A percentile compares a stretch with the other conserved stretches of the same genome.
phyloP scores from a whole-genome alignment of 805 yeast species.

The Yamadazyma ubonensis region DNA sequence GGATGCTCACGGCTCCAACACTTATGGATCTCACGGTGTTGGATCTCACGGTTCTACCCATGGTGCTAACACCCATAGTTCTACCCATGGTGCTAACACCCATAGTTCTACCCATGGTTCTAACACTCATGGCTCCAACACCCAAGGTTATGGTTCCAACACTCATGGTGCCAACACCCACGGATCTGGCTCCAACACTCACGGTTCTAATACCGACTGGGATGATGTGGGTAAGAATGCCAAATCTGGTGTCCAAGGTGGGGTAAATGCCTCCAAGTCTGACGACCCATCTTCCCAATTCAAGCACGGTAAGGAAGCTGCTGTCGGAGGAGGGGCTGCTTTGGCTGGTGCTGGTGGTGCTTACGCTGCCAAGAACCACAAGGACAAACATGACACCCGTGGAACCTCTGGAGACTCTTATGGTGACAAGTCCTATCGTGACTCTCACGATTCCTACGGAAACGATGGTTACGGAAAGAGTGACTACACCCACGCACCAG shows the following conservation, averaged over 20 bases:
- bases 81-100: constrained; percentile 8
- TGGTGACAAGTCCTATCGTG: neutral
- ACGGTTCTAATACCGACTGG: constrained; percentile 10
- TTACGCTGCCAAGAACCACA: constrained; percentile 10
- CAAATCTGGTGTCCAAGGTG: constrained; percentile 12
- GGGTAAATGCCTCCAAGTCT: constrained; percentile 9
- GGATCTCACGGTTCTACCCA: constrained; percentile 14
- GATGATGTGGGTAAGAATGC: constrained; percentile 10
- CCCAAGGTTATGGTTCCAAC: too few relatives aligned
- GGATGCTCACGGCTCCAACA: constrained; percentile 12
- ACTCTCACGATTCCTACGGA: neutral
- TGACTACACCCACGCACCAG: neutral
- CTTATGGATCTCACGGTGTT: constrained; percentile 8
- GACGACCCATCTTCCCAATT: constrained; percentile 12
- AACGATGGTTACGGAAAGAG: too few relatives aligned
- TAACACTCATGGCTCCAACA: constrained; percentile 15
- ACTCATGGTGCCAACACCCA: constrained; percentile 6
- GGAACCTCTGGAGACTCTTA: too few relatives aligned
- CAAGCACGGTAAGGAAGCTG: constrained; percentile 16
- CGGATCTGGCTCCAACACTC: constrained; percentile 2
- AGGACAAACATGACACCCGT: too few relatives aligned
- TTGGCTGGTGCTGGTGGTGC: constrained; percentile 18
- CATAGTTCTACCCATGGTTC: constrained; percentile 8
- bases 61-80: neutral
- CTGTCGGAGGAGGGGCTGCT: constrained; percentile 15